Conservation (phyloP, 257 asterid genomes). For the Nicotiana tomentosiformis region DNA sequence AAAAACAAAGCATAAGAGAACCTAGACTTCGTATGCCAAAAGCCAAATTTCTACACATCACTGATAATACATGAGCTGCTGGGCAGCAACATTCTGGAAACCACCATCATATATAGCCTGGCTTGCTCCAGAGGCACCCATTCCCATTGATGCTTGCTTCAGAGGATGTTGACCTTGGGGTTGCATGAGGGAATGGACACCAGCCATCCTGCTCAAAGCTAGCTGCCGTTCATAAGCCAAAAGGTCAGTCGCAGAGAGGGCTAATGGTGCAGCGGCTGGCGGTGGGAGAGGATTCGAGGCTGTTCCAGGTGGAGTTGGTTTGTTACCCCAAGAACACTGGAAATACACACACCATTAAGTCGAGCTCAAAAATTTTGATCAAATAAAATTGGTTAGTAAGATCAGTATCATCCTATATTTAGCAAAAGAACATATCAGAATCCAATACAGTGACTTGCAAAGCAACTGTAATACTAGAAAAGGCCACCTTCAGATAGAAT, state of each 20-base stretch:
- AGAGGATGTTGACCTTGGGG: conserved; percentile 35
- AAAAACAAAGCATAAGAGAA: not conserved
- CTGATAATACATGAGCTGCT: conserved; percentile 93
- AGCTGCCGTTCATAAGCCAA: conserved; percentile 74
- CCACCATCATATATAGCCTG: conserved; percentile 94
- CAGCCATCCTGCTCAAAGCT: conserved; percentile 68
- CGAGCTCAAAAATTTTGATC: not conserved
- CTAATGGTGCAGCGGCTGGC: conserved; percentile 55
- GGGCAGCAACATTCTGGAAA: conserved; percentile 71
- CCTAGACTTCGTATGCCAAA: not conserved
- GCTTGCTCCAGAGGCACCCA: conserved; percentile 56
- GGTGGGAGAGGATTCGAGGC: conserved; percentile 89
- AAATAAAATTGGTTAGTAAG: not conserved
- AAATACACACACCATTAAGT: not conserved
- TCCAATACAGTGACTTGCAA: not conserved
- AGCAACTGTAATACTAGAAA: not conserved
- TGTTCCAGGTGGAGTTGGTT: conserved; percentile 92
- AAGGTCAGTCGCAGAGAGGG: conserved; percentile 56
- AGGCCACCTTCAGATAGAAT: not conserved
- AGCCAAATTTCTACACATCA: conserved; percentile 19
- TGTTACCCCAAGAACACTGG: conserved; percentile 98
- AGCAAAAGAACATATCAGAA: not conserved
- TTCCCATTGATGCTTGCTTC: conserved; percentile 37
- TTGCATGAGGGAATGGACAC: conserved; percentile 29
- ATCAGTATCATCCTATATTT: not conserved